Conservation (phyloP, 1,284 basidiomycete genomes). For the Tylopilus sp. region DNA sequence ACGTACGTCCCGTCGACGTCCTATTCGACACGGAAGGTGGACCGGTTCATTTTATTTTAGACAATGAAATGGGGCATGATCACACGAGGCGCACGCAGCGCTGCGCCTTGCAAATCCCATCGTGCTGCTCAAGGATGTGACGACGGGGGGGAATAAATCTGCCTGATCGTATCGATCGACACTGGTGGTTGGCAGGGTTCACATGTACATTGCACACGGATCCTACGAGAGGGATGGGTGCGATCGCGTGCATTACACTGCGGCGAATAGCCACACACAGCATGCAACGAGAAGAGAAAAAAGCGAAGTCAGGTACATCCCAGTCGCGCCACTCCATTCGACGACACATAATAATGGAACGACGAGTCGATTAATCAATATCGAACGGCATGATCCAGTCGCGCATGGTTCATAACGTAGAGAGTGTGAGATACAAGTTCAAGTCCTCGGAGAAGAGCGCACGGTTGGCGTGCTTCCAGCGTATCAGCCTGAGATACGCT, state of each 20-base stretch:
- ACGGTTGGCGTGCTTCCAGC: neutral
- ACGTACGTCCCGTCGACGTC: neutral
- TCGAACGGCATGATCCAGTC: neutral
- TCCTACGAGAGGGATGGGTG: neutral
- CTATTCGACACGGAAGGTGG: neutral
- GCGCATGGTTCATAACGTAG: too few relatives aligned
- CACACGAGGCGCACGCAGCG: neutral
- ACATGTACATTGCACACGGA: neutral
- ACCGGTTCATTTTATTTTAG: constrained; percentile 7
- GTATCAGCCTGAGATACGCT: neutral
- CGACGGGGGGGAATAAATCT: neutral
- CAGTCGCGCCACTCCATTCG: neutral
- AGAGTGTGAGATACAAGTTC: neutral
- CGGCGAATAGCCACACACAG: neutral
- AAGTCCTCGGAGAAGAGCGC: constrained; percentile 18
- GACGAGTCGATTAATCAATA: neutral
- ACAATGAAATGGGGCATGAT: constrained; percentile 3
- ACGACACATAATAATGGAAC: neutral
- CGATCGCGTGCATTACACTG: neutral
- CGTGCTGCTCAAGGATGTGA: neutral
- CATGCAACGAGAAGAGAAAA: neutral
- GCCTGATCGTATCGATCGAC: constrained; percentile 4
- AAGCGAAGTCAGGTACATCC: neutral
- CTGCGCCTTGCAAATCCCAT: constrained; percentile 8
- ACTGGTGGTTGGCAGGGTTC: neutral